Evolutionary conservation across 768 basidiomycete species (phyloP), one percentile per base, ranked within the genome.

Genomic region (Scleroderma citrinum): DNA sequence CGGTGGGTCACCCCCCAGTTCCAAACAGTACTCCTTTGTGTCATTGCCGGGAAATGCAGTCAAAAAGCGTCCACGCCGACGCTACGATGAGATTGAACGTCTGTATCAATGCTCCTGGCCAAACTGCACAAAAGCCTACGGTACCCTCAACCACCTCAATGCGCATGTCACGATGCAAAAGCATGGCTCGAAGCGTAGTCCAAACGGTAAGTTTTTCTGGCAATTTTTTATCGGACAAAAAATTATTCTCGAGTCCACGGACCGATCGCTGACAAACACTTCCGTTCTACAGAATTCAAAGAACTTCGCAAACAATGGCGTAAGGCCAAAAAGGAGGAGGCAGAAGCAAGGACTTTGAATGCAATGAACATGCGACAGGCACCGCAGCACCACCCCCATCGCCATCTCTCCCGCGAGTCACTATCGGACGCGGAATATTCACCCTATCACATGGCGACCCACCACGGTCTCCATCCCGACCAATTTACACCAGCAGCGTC

Each of bases 91-190:
- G 76, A 96, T 97, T 56, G 93, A 96, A 69, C 82, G 94, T 23
- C 69, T 95, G 46, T 97, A 97, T 64, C 78, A 80, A 48, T 97
- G 94, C 73, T 84, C 85, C 44, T 90, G 82, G 79, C 78, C 77
- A 4, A 76, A 81, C 38, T 85, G 82, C 55, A 75, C 81, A 48
- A 95, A 95, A 70, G 77, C 88, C 23, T 96, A 95, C 60, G 93
- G 93, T 26, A 96, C 93, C 4, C 75, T 97, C 43, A 97, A 99
- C 64, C 95, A 99, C 68, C 76, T 99, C 52, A 99, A 99, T 64
- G 92, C 93, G 26, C 95, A 99, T 66, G 92, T 97, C 49, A 87
- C 84, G n/a, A 96, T 96, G 90, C 95, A 97, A 67, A 89, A 89
- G 67, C 95, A 99, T 64, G 95, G 95, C 37, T 48, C 74, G 14